Percentiles rank a stretch among this genome's conserved stretches.
Evolutionary conservation across 345 rosid genomes (phyloP).

Genomic region (Aethionema arabicum): DNA sequence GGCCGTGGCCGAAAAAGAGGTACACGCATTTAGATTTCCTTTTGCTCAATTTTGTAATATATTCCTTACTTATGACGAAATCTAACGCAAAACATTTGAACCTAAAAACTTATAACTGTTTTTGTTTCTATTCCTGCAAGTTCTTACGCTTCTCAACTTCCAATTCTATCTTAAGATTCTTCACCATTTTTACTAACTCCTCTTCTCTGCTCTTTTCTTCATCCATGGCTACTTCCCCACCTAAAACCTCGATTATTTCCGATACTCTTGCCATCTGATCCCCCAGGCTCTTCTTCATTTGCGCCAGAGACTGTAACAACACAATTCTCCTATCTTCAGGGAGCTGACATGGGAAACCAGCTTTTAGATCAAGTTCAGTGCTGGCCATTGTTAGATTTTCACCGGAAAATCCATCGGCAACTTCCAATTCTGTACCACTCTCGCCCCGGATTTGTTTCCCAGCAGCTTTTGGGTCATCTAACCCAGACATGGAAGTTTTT

Average conservation of each 20-base stretch:
- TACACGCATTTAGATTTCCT: conserved; percentile 30
- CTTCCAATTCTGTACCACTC: not conserved
- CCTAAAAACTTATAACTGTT: too few relatives aligned
- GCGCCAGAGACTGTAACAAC: conserved; percentile 46
- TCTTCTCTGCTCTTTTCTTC: conserved; percentile 47
- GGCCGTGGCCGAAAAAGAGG: conserved; percentile 49
- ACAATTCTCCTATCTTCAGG: conserved; percentile 27
- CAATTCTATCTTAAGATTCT: conserved; percentile 52
- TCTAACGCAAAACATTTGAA: conserved; percentile 14
- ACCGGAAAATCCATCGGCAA: not conserved
- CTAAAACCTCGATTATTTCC: conserved; percentile 48
- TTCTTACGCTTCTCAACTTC: conserved; percentile 36
- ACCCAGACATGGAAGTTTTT: conserved; percentile 26
- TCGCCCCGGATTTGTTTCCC: not conserved
- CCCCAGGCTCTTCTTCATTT: conserved; percentile 62
- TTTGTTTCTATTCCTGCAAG: conserved; percentile 28
- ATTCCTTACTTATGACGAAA: not conserved
- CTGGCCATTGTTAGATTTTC: not conserved
- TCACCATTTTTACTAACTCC: conserved; percentile 42
- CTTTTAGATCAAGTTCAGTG: not conserved
- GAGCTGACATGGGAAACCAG: conserved; percentile 12
- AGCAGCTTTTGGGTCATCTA: conserved; percentile 4
- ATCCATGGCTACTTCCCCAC: conserved; percentile 37
- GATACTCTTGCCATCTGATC: conserved; percentile 55
- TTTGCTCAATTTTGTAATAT: not conserved